phyloP scores from a whole-genome alignment of 345 rosid species.

The Hevea brasiliensis region DNA sequence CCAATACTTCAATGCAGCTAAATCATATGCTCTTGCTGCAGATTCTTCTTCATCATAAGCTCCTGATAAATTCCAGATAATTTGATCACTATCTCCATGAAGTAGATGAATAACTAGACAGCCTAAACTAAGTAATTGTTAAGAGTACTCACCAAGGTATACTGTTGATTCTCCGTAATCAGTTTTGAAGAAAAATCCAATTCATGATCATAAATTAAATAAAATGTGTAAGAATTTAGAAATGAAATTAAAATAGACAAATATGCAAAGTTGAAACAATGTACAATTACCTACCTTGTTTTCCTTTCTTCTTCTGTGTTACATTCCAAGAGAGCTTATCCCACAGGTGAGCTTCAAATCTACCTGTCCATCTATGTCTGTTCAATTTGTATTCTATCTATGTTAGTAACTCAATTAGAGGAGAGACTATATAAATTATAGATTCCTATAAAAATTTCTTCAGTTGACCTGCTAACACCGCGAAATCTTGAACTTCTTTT shows the following conservation, averaged over 20 bases:
- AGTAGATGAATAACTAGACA: not conserved
- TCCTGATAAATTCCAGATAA: slow-evolving; percentile 33
- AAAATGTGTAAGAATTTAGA: not conserved
- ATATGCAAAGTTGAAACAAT: not conserved
- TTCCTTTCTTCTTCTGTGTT: slow-evolving; percentile 70
- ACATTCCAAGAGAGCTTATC: slow-evolving; percentile 69
- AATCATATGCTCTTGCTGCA: slow-evolving; percentile 69
- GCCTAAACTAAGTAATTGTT: not conserved
- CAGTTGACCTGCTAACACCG: slow-evolving; percentile 59
- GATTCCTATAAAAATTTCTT: not conserved
- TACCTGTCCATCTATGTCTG: slow-evolving; percentile 72
- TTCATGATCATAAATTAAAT: slow-evolving; percentile 13
- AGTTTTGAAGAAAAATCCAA: slow-evolving; percentile 19
- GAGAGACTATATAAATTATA: not conserved
- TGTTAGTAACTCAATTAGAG: not conserved
- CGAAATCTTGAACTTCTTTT: slow-evolving; percentile 75
- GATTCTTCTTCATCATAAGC: slow-evolving; percentile 77
- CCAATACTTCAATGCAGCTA: slow-evolving; percentile 73
- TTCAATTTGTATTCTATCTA: not conserved
- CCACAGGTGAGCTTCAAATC: slow-evolving; percentile 73
- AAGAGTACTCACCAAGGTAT: slow-evolving; percentile 50
- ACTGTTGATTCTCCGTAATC: slow-evolving; percentile 36
- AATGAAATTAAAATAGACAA: not conserved
- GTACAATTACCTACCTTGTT: slow-evolving; percentile 46
- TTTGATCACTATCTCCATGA: slow-evolving; percentile 5